Evolutionary conservation across 1,284 basidiomycete genomes (phyloP), one percentile per base, ranked within the genome.

Genomic region (Agroathelia rolfsii): DNA sequence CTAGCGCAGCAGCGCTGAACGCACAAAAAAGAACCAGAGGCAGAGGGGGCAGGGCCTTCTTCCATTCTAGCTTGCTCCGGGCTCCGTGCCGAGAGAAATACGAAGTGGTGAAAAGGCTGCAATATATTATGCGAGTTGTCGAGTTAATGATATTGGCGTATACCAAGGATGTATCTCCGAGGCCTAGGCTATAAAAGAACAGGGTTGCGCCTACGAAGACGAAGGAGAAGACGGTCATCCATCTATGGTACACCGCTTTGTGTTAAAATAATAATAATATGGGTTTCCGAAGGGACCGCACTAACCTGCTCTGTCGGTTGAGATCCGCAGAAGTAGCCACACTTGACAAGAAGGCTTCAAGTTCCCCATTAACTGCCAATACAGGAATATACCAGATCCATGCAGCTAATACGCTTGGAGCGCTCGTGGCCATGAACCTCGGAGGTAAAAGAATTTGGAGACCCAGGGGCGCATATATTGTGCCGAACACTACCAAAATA

Each of bases 381-480:
- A 85, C 69, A 1, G 92, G 93, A 40, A 95, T 79, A 47, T 90
- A 93, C 61, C 73, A 78, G 15, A 80, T 59, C 70, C 90, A 95
- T 1, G 79, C 76, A 15, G 61, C 56, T 3, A 95, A 69, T 19
- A 93, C 79, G 5, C 58, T 43, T 0, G 86, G 78, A 0, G 83
- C 81, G 25, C 86, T 87, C 7, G 80, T 81, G 28, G 62, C 48
- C 26, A 76, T 66, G 53, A 85, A 88, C 39, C 72, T 72, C 2
- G 56, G 56, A 0, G 87, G 87, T 4, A 95, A 71, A 19, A 93
- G 57, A 31, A 89, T 51, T 2, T 72, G 66, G 18, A 86, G 59
- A 7, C 80, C 56, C 4, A 86, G 60, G 0, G 79, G 69, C 6
- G 90, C 64, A 46, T 87, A 88, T 0, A 77, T 67, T 2, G 76